Percentiles rank a stretch among this genome's conserved stretches.
phyloP scores from a whole-genome alignment of 2,329 filamentous ascomycete species.

The Cryphonectria nitschkei region DNA sequence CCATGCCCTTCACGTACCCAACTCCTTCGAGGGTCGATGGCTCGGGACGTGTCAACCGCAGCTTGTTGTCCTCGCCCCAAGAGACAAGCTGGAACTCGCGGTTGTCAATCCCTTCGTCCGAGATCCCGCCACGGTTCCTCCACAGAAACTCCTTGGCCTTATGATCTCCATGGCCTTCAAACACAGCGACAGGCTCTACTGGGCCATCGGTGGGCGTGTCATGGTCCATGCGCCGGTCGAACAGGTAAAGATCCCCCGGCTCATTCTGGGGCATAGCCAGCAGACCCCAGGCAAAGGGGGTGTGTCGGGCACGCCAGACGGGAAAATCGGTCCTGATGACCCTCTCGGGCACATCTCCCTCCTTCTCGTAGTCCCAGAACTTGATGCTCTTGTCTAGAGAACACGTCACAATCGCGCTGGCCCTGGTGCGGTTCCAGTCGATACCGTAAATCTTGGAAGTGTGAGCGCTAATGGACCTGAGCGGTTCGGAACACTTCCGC shows the following conservation, averaged over 20 bases:
- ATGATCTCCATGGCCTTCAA: constrained; percentile 63
- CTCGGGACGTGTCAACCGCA: constrained; percentile 77
- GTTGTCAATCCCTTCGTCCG: constrained; percentile 72
- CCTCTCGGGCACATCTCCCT: constrained; percentile 69
- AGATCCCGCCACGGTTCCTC: constrained; percentile 73
- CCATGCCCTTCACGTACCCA: constrained; percentile 72
- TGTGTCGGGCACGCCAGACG: constrained; percentile 88
- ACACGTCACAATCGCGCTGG: constrained; percentile 79
- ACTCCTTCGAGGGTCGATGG: constrained; percentile 67
- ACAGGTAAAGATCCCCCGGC: constrained; percentile 82
- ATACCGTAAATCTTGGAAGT: constrained; percentile 93
- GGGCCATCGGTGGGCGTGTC: constrained; percentile 49
- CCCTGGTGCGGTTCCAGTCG: constrained; percentile 84
- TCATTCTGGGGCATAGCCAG: constrained; percentile 92
- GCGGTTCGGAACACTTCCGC: constrained; percentile 74
- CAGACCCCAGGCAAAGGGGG: constrained; percentile 84
- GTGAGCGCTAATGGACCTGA: constrained; percentile 86
- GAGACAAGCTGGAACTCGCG: constrained; percentile 92
- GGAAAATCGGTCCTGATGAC: constrained; percentile 83
- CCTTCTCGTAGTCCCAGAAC: constrained; percentile 79
- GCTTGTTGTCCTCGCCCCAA: constrained; percentile 85
- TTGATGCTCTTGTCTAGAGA: constrained; percentile 92
- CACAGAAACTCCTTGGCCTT: constrained; percentile 92
- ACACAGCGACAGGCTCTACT: constrained; percentile 58
- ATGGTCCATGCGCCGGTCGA: constrained; percentile 64